phyloP scores from a whole-genome alignment of 306 rosid genomes.

The Vigna reflexopilosa region DNA sequence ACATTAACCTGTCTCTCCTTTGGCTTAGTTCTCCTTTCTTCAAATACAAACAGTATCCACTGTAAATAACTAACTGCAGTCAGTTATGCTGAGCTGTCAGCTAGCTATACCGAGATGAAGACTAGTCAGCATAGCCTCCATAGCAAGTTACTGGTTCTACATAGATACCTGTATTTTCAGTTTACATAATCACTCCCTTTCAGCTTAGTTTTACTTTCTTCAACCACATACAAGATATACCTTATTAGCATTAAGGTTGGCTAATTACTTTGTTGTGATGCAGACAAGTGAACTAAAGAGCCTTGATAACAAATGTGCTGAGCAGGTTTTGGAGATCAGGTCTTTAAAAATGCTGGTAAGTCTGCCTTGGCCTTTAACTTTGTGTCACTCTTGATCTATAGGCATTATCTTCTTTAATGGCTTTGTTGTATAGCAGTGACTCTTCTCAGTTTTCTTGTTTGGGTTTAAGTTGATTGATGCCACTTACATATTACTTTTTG shows the following conservation, averaged over 20 bases:
- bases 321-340: slow-evolving; percentile 71
- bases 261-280: slow-evolving; percentile 46
- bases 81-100: too few relatives aligned
- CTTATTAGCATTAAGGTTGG: slow-evolving; percentile 34
- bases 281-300: slow-evolving; percentile 66
- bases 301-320: slow-evolving; percentile 69
- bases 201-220: too few relatives aligned
- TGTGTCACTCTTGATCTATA: slow-evolving; percentile 19
- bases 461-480: slow-evolving; percentile 8
- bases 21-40: background rate
- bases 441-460: slow-evolving; percentile 26
- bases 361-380: slow-evolving; percentile 36
- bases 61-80: too few relatives aligned
- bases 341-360: slow-evolving; percentile 77
- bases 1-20: too few relatives aligned
- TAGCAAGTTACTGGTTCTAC: too few relatives aligned
- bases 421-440: background rate
- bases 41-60: background rate
- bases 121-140: too few relatives aligned
- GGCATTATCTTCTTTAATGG: slow-evolving; percentile 20
- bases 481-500: slow-evolving; percentile 14
- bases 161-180: too few relatives aligned
- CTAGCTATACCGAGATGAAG: too few relatives aligned
- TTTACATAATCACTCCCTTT: too few relatives aligned
- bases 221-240: background rate